phyloP scores from a whole-genome alignment of 257 asterid species.

The Misopates orontium region DNA sequence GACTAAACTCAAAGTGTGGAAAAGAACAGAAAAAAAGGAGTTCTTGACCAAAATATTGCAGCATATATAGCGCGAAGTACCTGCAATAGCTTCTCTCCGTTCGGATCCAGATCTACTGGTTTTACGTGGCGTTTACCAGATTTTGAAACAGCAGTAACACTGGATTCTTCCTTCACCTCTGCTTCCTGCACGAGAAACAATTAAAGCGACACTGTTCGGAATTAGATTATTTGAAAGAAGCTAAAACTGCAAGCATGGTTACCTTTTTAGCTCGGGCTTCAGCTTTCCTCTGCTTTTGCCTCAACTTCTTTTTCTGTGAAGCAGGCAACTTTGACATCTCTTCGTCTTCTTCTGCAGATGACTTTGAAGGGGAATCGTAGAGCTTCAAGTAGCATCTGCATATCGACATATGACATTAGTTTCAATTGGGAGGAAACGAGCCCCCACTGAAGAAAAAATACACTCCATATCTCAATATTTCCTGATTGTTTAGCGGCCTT shows the following conservation, averaged over 20 bases:
- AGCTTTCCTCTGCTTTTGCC: conserved; percentile 93
- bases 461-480: neutral
- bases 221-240: conserved; percentile 20
- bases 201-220: conserved; percentile 11
- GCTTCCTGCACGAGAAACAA: conserved; percentile 67
- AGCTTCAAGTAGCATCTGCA: conserved; percentile 91
- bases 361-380: conserved; percentile 85
- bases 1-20: conserved; percentile 9
- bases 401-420: conserved; percentile 27
- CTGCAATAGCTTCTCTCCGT: conserved; percentile 87
- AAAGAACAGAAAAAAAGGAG: conserved; percentile 16
- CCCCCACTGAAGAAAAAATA: too few relatives aligned
- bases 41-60: conserved; percentile 13
- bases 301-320: conserved; percentile 91
- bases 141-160: conserved; percentile 53
- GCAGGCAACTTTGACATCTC: conserved; percentile 80
- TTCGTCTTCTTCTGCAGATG: conserved; percentile 81
- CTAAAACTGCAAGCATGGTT: conserved; percentile 25
- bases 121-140: conserved; percentile 83
- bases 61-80: conserved; percentile 35
- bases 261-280: conserved; percentile 98
- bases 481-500: conserved; percentile 7
- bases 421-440: conserved; percentile 10
- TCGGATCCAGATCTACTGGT: conserved; percentile 90
- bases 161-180: conserved; percentile 84